Conservation (phyloP, 202 grass and related monocot genomes). For the Digitaria exilis region DNA sequence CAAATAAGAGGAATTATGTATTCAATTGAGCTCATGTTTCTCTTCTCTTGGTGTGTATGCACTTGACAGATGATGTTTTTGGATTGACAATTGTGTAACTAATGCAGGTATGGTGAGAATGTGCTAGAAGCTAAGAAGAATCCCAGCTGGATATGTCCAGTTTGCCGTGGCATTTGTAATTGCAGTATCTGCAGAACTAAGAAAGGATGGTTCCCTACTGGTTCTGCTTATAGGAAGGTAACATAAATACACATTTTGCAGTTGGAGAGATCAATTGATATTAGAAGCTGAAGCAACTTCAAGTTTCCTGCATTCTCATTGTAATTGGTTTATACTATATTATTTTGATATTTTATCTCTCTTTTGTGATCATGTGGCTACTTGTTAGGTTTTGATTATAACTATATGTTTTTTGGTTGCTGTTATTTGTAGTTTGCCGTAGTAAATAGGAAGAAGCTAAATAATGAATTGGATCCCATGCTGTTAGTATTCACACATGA, state of each 20-base stretch:
- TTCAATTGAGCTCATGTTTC: not conserved
- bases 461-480: not conserved
- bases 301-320: not conserved
- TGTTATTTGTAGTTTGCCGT: not conserved
- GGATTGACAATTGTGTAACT: conserved; percentile 4
- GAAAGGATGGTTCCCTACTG: conserved; percentile 92
- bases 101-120: conserved; percentile 93
- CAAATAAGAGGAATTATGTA: not conserved
- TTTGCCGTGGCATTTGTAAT: conserved; percentile 93
- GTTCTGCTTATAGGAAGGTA: conserved; percentile 67
- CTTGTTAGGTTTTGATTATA: not conserved
- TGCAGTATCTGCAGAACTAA: conserved; percentile 93
- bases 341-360: not conserved
- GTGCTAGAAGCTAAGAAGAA: conserved; percentile 87
- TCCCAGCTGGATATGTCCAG: conserved; percentile 82
- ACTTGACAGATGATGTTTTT: conserved; percentile 20
- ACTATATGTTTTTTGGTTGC: not conserved
- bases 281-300: not conserved
- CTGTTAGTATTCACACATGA: not conserved
- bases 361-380: not conserved
- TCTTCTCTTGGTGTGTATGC: not conserved
- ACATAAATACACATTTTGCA: not conserved
- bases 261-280: not conserved
- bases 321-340: not conserved
- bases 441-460: not conserved